Evolutionary conservation across 805 yeast species (phyloP), one percentile per base, ranked within the genome.

Genomic region (Hanseniaspora osmophila): DNA sequence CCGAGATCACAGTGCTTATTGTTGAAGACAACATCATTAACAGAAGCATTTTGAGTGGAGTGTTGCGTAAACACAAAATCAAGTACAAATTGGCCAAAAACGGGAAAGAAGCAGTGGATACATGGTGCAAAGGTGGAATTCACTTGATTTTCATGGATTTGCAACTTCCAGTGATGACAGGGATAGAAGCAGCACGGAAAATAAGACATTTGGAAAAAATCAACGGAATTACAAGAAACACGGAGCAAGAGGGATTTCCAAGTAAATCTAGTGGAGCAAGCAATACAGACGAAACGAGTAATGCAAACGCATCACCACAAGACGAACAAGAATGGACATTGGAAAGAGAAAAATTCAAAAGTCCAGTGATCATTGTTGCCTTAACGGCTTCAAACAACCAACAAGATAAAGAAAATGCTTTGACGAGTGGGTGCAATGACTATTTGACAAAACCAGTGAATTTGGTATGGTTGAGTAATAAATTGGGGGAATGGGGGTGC

Each of bases 281-380:
- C 10, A 37, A 22, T 5, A 18, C 16, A 10, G 43, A 33, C 12
- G 45, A 46, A 10, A 56, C 59, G 9, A 52, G 54, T 33, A 54
- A 61, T 0, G 48, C 51, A 17, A 47, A 54, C 11, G 59, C 58
- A 19, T 16, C 51, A 32, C 49, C 54, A 32, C 47, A 49, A 3
- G 53, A 54, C 27, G 47, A 48, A 11, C 57, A 57, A 29, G 71
- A 69, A 10, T 87, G 82, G 51, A 67, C 66, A 37, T 61, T 85
- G 7, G 85, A 83, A 52, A 60, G 74, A 27, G 64, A 68, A 10
- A 62, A 73, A n/a, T 86, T 86, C 62, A 73, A 85, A 51, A 81
- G 94, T 0, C 98, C 99, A 0, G 95, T 94, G n/a, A 92, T 92
- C 47, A 90, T 92, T 44, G 98, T 92, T 17, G 99, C 99, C 0